These are phyloP conservation scores for Mycena belliarum DNA, from an alignment of 768 basidiomycete species.

Conservation along the genomic window DNA sequence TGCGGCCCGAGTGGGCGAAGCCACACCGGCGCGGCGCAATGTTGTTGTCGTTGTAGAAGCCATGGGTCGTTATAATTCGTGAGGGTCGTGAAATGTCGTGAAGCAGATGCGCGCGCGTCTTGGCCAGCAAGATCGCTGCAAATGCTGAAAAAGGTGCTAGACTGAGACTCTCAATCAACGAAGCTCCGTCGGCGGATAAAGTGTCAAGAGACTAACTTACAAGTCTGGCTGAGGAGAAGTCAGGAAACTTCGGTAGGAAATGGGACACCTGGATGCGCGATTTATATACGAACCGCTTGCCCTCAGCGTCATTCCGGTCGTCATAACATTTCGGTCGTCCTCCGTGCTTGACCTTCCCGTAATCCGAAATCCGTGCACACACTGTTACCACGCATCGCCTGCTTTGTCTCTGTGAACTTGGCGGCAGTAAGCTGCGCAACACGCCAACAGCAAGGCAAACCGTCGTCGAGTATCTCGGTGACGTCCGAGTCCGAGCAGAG, in stretches of 20 bases:
- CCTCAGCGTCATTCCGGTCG: slow-evolving; percentile 7
- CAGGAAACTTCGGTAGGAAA: neutral
- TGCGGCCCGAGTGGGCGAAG: slow-evolving; percentile 33
- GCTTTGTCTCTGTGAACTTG: too few species aligned
- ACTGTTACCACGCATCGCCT: too few species aligned
- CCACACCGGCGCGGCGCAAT: slow-evolving; percentile 36
- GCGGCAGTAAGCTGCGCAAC: too few species aligned
- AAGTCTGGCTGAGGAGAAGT: neutral
- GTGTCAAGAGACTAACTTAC: neutral
- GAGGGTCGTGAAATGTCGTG: slow-evolving; percentile 18
- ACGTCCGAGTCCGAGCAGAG: too few species aligned
- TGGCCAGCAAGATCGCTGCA: slow-evolving; percentile 45
- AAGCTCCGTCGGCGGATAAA: too few species aligned
- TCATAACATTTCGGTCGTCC: neutral
- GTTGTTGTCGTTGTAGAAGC: slow-evolving; percentile 39
- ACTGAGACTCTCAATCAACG: neutral
- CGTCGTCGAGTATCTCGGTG: too few species aligned
- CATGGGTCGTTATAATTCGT: slow-evolving; percentile 34
- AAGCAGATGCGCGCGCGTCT: slow-evolving; percentile 44
- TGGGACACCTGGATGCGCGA: neutral
- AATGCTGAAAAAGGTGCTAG: neutral
- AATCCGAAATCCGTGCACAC: too few species aligned
- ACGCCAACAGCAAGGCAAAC: too few species aligned
- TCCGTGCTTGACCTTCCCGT: too few species aligned
- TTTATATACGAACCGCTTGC: slow-evolving; percentile 2